Evolutionary conservation across 2,329 filamentous ascomycete genomes (phyloP), one percentile per base, ranked within the genome.

Genomic region (Pezicula radicicola): DNA sequence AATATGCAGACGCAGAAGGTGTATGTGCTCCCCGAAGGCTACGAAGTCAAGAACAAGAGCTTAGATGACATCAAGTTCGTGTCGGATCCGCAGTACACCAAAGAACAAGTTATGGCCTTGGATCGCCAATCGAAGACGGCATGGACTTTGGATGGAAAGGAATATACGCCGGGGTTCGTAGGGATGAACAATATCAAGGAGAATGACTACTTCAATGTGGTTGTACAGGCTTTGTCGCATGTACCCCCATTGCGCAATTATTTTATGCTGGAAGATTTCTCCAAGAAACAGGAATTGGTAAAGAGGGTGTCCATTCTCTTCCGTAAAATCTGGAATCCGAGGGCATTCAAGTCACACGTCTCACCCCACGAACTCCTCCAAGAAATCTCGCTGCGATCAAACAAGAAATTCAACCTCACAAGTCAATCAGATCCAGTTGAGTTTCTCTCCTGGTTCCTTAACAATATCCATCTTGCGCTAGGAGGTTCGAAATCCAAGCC

Each of bases 121-220:
- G 94, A 97, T 72, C 81, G 84, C 49, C 71, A 77, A 59, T 74
- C 76, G 49, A 77, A 78, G 64, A 78, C 75, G 16, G 82, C 84
- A 42, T 91, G 87, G 80, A 93, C 96, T 63, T 78, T 97, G 40
- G 78, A 79, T 46, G 91, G 91, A 57, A 89, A 88, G 70, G 84
- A 88, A 67, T 99, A 99, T 72, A 87, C 87, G 59, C 94, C 94
- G 18, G 93, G 94, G 6, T 99, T 92, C 68, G 91, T 99, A 55
- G 94, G 94, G 60, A 95, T 99, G 89, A 99, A 99, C 79, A 99
- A 99, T 73, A 97, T 99, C 78, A 99, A 99, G 72, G 91, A 94
- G 53, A 99, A 99, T 73, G 94, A 99, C 75, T 99, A 99, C 73
- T 81, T 97, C 66, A 99, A 99, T 67, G 93, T 96, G 25, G 83